These are phyloP conservation scores for Fusarium miscanthi DNA, from an alignment of 2,329 filamentous ascomycete species.

Conservation along the genomic window DNA sequence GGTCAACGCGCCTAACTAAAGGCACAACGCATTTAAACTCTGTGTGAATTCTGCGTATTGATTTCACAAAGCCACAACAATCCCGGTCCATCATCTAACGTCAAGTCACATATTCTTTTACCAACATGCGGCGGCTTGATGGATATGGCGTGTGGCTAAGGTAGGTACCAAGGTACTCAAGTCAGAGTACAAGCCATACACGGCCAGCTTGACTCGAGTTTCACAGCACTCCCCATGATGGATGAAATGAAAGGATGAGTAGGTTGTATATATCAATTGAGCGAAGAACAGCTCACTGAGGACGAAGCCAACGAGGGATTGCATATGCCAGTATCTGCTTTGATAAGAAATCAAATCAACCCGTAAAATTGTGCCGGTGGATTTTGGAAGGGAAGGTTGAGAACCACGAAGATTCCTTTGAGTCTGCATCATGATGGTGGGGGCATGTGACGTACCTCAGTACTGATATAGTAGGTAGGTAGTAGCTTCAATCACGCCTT, in stretches of 20 bases:
- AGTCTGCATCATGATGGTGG: conserved; percentile 17
- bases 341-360: not conserved
- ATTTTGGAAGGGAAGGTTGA: not conserved
- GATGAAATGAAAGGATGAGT: not conserved
- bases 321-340: not conserved
- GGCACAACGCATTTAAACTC: not conserved
- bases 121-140: not conserved
- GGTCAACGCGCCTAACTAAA: conserved; percentile 3
- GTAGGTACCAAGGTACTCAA: no score
- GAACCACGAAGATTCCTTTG: not conserved
- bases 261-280: not conserved
- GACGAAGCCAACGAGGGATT: not conserved
- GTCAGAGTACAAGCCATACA: no score
- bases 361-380: not conserved
- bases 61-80: not conserved
- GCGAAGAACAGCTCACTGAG: not conserved
- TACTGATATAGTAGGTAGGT: no score
- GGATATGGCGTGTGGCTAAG: no score
- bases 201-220: no score
- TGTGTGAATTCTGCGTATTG: not conserved
- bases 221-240: conserved; percentile 24
- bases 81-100: not conserved
- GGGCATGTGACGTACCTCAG: conserved; percentile 32
- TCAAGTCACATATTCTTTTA: not conserved
- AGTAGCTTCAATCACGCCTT: not conserved